These are phyloP conservation scores for Suillus brevipes DNA, from an alignment of 768 basidiomycete genomes.

Conservation along the genomic window DNA sequence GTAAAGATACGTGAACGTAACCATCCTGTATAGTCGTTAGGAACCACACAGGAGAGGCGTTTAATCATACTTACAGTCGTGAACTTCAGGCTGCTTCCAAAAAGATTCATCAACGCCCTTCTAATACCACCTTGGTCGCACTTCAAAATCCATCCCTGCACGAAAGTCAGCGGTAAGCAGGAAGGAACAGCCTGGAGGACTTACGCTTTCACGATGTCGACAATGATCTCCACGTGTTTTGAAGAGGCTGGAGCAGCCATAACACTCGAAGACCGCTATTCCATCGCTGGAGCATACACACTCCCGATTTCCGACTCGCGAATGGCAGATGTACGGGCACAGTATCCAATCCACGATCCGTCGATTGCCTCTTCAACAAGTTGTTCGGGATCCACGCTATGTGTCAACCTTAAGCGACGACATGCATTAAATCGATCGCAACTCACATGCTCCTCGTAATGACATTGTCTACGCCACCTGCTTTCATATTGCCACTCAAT, in stretches of 20 bases:
- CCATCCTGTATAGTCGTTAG: constrained; percentile 57
- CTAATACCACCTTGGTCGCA: constrained; percentile 94
- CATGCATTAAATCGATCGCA: neutral
- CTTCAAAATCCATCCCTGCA: constrained; percentile 80
- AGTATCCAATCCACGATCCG: constrained; percentile 91
- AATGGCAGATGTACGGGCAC: constrained; percentile 69
- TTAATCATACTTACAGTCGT: constrained; percentile 56
- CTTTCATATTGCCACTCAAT: constrained; percentile 80
- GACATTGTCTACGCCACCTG: constrained; percentile 74
- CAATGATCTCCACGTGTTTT: constrained; percentile 78
- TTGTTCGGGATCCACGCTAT: constrained; percentile 74
- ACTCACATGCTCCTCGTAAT: constrained; percentile 67
- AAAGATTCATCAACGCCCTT: constrained; percentile 90
- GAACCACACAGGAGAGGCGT: neutral
- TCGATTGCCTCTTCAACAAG: constrained; percentile 89
- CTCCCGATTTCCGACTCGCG: constrained; percentile 86
- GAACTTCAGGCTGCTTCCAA: constrained; percentile 93
- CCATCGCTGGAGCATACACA: constrained; percentile 76
- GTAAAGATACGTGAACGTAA: constrained; percentile 81
- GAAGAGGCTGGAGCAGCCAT: constrained; percentile 34
- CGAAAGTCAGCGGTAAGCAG: neutral
- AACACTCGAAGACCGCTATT: constrained; percentile 45
- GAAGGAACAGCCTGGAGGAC: constrained; percentile 20
- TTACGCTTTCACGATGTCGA: constrained; percentile 77
- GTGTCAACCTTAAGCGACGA: neutral